Conservation (phyloP, 2,329 filamentous ascomycete genomes). For the Ophiostoma triangulosporum region DNA sequence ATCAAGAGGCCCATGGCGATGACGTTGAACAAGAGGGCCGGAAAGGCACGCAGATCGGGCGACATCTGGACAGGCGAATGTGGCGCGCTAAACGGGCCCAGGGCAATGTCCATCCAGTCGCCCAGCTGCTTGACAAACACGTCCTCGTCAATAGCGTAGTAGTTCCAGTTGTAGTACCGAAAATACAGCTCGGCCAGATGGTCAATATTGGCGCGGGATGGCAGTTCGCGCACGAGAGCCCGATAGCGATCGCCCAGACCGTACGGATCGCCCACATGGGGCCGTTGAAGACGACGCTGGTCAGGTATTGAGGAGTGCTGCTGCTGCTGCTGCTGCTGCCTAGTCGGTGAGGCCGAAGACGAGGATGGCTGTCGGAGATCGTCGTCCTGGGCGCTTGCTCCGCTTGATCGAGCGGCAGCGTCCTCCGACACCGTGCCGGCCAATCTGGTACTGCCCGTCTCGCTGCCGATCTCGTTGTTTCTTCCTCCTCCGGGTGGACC, state of each 20-base stretch:
- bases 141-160: conserved; percentile 40
- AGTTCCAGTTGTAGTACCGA: conserved; percentile 45
- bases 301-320: conserved; percentile 5
- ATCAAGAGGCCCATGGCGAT: conserved; percentile 40
- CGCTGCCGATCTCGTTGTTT: neutral
- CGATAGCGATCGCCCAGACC: conserved; percentile 20
- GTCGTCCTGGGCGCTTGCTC: neutral
- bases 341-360: neutral
- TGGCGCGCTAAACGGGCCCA: conserved; percentile 32
- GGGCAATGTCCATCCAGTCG: conserved; percentile 36
- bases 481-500: conserved; percentile 12
- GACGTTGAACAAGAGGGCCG: conserved; percentile 46
- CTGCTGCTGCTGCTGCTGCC: neutral
- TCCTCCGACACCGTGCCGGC: neutral
- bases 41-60: conserved; percentile 40
- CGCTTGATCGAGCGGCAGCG: neutral
- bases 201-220: conserved; percentile 39
- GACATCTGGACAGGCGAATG: conserved; percentile 36
- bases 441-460: neutral
- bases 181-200: conserved; percentile 32
- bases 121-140: conserved; percentile 37
- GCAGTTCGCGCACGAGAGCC: conserved; percentile 42
- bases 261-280: conserved; percentile 40
- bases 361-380: neutral
- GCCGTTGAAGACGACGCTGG: conserved; percentile 4